A percentile compares a stretch with the other conserved stretches of the same genome.
These are phyloP conservation scores for Lignosus rhinocerotis DNA, from an alignment of 1,284 basidiomycete genomes.

Conservation along the genomic window DNA sequence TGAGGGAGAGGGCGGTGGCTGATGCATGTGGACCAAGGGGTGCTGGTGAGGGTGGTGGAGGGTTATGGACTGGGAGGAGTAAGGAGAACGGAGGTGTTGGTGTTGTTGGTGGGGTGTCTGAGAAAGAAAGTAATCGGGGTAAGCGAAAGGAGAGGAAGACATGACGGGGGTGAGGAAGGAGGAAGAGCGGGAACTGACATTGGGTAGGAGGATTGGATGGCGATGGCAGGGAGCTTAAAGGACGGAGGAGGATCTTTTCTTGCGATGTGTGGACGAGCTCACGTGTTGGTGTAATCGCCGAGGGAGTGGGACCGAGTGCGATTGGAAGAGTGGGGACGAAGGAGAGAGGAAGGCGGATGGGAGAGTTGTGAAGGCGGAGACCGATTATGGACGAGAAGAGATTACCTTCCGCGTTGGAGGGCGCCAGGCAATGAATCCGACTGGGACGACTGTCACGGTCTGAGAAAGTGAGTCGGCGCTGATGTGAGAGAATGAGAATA, in stretches of 20 bases:
- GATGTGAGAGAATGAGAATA: constrained; percentile 1
- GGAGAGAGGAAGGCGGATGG: constrained; percentile 13
- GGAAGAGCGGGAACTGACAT: constrained; percentile 22
- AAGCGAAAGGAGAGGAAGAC: constrained; percentile 35
- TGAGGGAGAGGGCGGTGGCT: constrained; percentile 57
- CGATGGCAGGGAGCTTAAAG: constrained; percentile 24
- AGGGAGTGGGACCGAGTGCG: constrained; percentile 13
- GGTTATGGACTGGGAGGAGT: constrained; percentile 32
- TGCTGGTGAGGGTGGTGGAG: constrained; percentile 30
- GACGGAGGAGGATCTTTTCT: constrained; percentile 15
- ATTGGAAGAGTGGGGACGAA: constrained; percentile 14
- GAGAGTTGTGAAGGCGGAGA: constrained; percentile 19
- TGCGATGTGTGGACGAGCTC: constrained; percentile 7
- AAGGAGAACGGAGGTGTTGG: constrained; percentile 22
- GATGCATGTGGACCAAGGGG: constrained; percentile 37
- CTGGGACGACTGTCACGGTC: constrained; percentile 5
- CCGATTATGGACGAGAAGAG: constrained; percentile 17
- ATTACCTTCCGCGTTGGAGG: constrained; percentile 9
- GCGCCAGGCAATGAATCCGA: constrained; percentile 21
- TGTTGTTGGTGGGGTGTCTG: constrained; percentile 22
- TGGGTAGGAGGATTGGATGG: constrained; percentile 19
- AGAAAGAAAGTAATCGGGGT: constrained; percentile 40
- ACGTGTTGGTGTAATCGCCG: constrained; percentile 17
- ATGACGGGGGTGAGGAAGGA: constrained; percentile 19
- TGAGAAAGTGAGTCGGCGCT: background rate